Evolutionary conservation across 495 filamentous ascomycete species (phyloP).

Genomic region (Podospora conica): DNA sequence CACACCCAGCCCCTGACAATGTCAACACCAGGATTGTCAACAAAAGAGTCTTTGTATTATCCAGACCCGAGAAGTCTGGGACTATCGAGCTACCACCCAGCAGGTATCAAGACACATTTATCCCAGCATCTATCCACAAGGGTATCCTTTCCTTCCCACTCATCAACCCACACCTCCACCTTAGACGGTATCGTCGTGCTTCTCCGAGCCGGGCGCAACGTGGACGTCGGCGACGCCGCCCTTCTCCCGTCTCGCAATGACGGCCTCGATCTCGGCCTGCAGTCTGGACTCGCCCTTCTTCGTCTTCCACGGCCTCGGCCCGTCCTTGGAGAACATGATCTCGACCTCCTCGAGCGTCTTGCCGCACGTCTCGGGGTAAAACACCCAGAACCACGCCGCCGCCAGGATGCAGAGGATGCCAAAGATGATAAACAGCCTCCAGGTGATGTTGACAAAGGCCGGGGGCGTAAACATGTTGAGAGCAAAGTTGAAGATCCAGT

Average conservation of each 20-base stretch:
- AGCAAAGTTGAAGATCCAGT: constrained; percentile 76
- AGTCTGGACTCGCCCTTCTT: constrained; percentile 47
- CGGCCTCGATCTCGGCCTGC: constrained; percentile 38
- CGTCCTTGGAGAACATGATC: constrained; percentile 51
- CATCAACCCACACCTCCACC: background rate
- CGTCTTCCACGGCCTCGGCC: constrained; percentile 53
- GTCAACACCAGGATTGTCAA: too few relatives aligned
- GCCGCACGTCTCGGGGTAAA: constrained; percentile 65
- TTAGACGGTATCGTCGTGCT: background rate
- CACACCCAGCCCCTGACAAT: too few relatives aligned
- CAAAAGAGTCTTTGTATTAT: too few relatives aligned
- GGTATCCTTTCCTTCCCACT: background rate
- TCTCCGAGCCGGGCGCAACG: background rate
- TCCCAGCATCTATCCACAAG: too few relatives aligned
- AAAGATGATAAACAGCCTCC: constrained; percentile 70
- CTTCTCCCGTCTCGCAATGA: constrained; percentile 23
- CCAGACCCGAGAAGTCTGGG: too few relatives aligned
- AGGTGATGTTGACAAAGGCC: constrained; percentile 64
- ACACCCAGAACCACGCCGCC: constrained; percentile 58
- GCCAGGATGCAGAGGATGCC: constrained; percentile 61
- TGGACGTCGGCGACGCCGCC: constrained; percentile 10
- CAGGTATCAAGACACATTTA: too few relatives aligned
- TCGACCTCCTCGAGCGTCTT: constrained; percentile 69
- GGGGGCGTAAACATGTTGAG: constrained; percentile 65
- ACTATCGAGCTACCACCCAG: too few relatives aligned